phyloP scores from a whole-genome alignment of 805 yeast genomes.

The Nakazawaea peltata region DNA sequence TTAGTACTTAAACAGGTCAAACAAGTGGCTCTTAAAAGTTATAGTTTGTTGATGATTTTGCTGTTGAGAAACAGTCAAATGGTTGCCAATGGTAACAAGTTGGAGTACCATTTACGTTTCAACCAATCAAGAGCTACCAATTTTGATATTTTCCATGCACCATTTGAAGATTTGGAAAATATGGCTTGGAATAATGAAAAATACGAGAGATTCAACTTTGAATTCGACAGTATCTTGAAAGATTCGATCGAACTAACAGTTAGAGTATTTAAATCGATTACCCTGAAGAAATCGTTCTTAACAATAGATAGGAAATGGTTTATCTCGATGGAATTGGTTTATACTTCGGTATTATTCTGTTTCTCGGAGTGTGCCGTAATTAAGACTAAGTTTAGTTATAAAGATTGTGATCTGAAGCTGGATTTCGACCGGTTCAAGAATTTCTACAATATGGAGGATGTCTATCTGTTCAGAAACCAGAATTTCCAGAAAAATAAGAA shows the following conservation, averaged over 20 bases:
- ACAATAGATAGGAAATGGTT: slow-evolving; percentile 8
- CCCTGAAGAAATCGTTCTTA: slow-evolving; percentile 4
- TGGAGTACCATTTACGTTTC: slow-evolving; percentile 1
- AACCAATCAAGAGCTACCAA: not conserved
- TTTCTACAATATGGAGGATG: slow-evolving; percentile 6
- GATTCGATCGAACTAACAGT: not conserved
- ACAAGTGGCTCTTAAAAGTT: slow-evolving; percentile 4
- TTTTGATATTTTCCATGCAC: slow-evolving; percentile 4
- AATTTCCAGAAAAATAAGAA: slow-evolving; percentile 3
- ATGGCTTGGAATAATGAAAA: slow-evolving; percentile 1
- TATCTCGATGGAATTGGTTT: slow-evolving; percentile 5
- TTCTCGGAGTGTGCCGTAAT: slow-evolving; percentile 2
- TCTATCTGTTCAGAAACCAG: slow-evolving; percentile 4
- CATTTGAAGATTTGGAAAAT: slow-evolving; percentile 6
- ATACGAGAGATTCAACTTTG: slow-evolving; percentile 6
- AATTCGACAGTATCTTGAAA: not conserved
- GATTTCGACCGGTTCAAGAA: slow-evolving; percentile 6
- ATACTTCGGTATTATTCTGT: slow-evolving; percentile 2
- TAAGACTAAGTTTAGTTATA: not conserved
- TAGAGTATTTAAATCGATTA: slow-evolving; percentile 3
- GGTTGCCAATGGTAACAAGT: not conserved
- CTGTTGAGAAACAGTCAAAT: slow-evolving; percentile 2
- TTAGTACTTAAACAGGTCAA: slow-evolving; percentile 1
- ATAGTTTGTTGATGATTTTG: slow-evolving; percentile 1
- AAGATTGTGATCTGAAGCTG: not conserved